Evolutionary conservation across 352 stramenopile genomes (phyloP).

Genomic region (Thraustotheca clavata): DNA sequence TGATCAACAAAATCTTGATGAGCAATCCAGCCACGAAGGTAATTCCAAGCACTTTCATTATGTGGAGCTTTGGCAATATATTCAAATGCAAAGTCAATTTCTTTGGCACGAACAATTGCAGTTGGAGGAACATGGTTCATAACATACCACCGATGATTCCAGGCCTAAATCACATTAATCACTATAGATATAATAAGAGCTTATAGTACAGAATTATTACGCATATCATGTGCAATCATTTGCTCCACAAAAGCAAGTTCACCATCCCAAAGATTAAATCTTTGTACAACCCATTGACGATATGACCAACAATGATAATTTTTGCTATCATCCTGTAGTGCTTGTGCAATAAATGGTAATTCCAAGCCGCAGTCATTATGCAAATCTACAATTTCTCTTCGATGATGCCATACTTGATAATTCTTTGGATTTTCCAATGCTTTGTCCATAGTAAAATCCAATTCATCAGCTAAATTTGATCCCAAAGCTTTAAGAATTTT

Average conservation of each 20-base stretch:
- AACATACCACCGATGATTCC: slow-evolving; percentile 86
- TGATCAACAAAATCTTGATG: slow-evolving; percentile 33
- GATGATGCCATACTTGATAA: slow-evolving; percentile 99
- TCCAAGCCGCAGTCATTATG: slow-evolving; percentile 78
- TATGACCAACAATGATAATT: slow-evolving; percentile 99
- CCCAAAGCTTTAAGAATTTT: slow-evolving; percentile 78
- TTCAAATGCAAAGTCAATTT: slow-evolving; percentile 65
- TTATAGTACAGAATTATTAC: slow-evolving; percentile 92
- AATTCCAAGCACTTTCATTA: slow-evolving; percentile 92
- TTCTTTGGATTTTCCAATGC: slow-evolving; percentile 96
- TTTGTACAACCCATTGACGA: slow-evolving; percentile 91
- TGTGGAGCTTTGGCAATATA: slow-evolving; percentile 64
- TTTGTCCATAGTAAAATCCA: slow-evolving; percentile 74
- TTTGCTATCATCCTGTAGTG: slow-evolving; percentile 94
- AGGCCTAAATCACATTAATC: slow-evolving; percentile 27
- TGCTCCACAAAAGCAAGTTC: slow-evolving; percentile 89
- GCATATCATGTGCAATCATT: slow-evolving; percentile 87
- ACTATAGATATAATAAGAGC: neutral
- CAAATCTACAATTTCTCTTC: slow-evolving; percentile 87
- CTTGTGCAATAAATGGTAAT: slow-evolving; percentile 85
- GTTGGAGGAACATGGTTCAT: slow-evolving; percentile 28
- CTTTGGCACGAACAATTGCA: slow-evolving; percentile 34
- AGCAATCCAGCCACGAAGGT: slow-evolving; percentile 61
- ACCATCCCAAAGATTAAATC: slow-evolving; percentile 80
- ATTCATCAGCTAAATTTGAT: slow-evolving; percentile 50